These are phyloP conservation scores for Triticum dicoccoides DNA, from an alignment of 176 grass and related monocot genomes.

Conservation along the genomic window DNA sequence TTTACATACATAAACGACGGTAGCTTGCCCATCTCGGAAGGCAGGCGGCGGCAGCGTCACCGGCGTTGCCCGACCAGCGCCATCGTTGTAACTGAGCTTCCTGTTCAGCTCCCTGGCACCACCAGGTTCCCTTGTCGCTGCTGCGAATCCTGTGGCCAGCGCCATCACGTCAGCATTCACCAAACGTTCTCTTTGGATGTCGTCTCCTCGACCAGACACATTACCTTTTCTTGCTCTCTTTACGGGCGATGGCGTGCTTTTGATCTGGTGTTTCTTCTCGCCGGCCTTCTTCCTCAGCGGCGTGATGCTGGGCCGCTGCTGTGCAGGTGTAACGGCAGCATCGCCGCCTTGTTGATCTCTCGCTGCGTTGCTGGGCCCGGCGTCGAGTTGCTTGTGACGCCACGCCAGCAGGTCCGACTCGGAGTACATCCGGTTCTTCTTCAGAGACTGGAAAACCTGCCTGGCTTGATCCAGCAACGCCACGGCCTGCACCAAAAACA, in stretches of 20 bases:
- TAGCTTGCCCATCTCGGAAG: background rate
- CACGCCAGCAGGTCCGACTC: constrained; percentile 40
- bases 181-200: background rate
- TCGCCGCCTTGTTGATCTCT: background rate
- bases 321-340: background rate
- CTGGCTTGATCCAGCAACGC: constrained; percentile 47
- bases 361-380: background rate
- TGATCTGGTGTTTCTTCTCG: background rate
- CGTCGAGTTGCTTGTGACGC: constrained; percentile 36
- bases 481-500: constrained; percentile 39
- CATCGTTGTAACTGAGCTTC: constrained; percentile 29
- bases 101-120: background rate
- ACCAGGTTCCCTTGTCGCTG: background rate
- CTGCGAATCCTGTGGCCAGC: background rate
- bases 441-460: constrained; percentile 57
- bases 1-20: background rate
- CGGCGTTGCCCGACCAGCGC: background rate
- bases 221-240: constrained; percentile 46
- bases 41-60: background rate
- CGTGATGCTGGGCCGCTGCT: background rate
- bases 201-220: background rate
- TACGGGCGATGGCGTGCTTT: constrained; percentile 7
- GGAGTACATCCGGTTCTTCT: constrained; percentile 49
- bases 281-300: constrained; percentile 16
- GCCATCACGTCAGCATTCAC: background rate